Conservation (phyloP, 805 yeast genomes). For the Hanseniaspora valbyensis region DNA sequence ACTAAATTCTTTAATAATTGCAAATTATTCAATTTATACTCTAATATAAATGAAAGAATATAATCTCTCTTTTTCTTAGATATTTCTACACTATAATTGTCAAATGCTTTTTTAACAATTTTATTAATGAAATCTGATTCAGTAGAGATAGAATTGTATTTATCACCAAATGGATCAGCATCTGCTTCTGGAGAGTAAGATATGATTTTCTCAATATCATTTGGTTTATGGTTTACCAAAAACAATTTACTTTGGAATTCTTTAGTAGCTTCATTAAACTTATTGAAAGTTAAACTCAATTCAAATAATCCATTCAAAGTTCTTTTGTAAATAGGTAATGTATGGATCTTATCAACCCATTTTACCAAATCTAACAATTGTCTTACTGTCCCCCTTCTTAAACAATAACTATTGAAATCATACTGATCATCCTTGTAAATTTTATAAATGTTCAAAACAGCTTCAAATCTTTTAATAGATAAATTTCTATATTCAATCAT, state of each 20-base stretch:
- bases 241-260: slow-evolving; percentile 19
- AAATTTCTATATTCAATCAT: slow-evolving; percentile 48
- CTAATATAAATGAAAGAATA: slow-evolving; percentile 21
- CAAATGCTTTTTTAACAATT: slow-evolving; percentile 36
- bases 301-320: slow-evolving; percentile 55
- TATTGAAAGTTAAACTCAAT: slow-evolving; percentile 38
- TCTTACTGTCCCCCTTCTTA: slow-evolving; percentile 82
- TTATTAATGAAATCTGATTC: slow-evolving; percentile 35
- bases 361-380: slow-evolving; percentile 62
- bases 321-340: slow-evolving; percentile 61
- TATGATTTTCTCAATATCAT: slow-evolving; percentile 35
- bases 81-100: slow-evolving; percentile 34
- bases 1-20: neutral
- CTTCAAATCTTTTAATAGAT: slow-evolving; percentile 65
- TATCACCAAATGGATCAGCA: slow-evolving; percentile 50
- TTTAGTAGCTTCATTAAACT: slow-evolving; percentile 17
- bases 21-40: neutral
- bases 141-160: slow-evolving; percentile 23
- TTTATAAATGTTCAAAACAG: slow-evolving; percentile 55
- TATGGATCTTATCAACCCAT: slow-evolving; percentile 72
- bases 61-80: slow-evolving; percentile 30
- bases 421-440: slow-evolving; percentile 73
- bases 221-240: slow-evolving; percentile 41
- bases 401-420: slow-evolving; percentile 88
- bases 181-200: slow-evolving; percentile 35